These are phyloP conservation scores for Alternaria gaisen DNA, from an alignment of 2,329 filamentous ascomycete genomes.

Conservation along the genomic window DNA sequence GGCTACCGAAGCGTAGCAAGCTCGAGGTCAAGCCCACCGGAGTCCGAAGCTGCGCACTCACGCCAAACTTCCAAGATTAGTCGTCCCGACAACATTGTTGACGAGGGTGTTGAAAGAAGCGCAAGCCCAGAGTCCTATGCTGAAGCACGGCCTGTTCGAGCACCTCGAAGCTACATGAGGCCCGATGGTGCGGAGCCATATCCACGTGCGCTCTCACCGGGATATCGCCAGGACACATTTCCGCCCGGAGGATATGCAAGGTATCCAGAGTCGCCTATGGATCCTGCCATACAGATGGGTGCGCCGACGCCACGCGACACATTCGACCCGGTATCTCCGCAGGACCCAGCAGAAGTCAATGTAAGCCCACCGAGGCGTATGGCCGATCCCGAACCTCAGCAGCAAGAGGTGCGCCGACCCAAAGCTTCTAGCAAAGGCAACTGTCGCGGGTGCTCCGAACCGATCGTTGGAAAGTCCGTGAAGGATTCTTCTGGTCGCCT, in stretches of 20 bases:
- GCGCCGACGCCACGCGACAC: constrained; percentile 28
- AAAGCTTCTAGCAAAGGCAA: constrained; percentile 68
- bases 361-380: constrained; percentile 19
- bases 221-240: constrained; percentile 16
- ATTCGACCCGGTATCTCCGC: constrained; percentile 11
- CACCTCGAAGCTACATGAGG: constrained; percentile 31
- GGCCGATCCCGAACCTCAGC: constrained; percentile 26
- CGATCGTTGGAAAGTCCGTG: constrained; percentile 89
- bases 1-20: constrained; percentile 47
- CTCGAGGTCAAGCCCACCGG: constrained; percentile 51
- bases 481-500: constrained; percentile 92
- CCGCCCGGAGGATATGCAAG: constrained; percentile 22
- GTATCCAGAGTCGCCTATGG: constrained; percentile 50
- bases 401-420: constrained; percentile 31
- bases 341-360: constrained; percentile 26
- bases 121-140: constrained; percentile 43
- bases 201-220: constrained; percentile 33
- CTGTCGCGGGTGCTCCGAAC: constrained; percentile 81
- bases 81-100: constrained; percentile 31
- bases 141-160: constrained; percentile 29
- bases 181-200: constrained; percentile 32
- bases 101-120: constrained; percentile 37
- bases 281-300: constrained; percentile 52
- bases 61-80: constrained; percentile 42
- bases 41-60: constrained; percentile 48